Evolutionary conservation across 2,329 filamentous ascomycete species (phyloP), one percentile per base, ranked within the genome.

Genomic region (Coniella vitis): DNA sequence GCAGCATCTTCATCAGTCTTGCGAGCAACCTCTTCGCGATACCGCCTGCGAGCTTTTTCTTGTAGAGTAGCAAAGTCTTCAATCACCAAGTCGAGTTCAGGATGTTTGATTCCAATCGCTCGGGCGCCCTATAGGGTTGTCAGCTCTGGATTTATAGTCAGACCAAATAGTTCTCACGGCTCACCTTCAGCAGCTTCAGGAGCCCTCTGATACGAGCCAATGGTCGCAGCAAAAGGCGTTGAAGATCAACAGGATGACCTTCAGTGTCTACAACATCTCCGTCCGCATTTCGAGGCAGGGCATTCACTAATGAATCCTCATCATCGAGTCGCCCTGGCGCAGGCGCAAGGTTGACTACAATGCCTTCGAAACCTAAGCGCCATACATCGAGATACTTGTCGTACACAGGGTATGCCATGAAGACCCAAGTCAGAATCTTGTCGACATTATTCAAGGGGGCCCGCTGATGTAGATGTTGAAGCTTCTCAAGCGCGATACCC

Each of bases 211-310:
- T 72, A 40, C 93, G 81, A 19, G 95, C 83, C 37, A 98, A 69
- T 1, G 93, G 93, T 47, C 91, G 76, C 68, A 95, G 96, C 45
- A 98, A 73, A 39, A 98, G 74, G 65, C 93, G 94, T 7, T 90
- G 90, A 41, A 98, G 93, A 63, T 97, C 93, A 8, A 96, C 90
- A 45, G 89, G 82, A 64, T 96, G 89, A 12, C 91, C 93, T 54
- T 91, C 78, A 31, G 80, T 79, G 56, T 90, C 81, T 43, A 83
- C 62, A 13, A 87, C 73, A 57, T 85, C 83, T 19, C 86, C 84
- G 47, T 83, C 71, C 49, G 77, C 76, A 46, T 84, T 83, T 46
- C 70, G 73, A 54, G 78, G 80, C 69, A 78, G 70, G 2, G 75
- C 78, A 53, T 78, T 73, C 45, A 83, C 62, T 2, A 82, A 66